phyloP scores from a whole-genome alignment of 176 grass and related monocot genomes.

The Carex kokanica region DNA sequence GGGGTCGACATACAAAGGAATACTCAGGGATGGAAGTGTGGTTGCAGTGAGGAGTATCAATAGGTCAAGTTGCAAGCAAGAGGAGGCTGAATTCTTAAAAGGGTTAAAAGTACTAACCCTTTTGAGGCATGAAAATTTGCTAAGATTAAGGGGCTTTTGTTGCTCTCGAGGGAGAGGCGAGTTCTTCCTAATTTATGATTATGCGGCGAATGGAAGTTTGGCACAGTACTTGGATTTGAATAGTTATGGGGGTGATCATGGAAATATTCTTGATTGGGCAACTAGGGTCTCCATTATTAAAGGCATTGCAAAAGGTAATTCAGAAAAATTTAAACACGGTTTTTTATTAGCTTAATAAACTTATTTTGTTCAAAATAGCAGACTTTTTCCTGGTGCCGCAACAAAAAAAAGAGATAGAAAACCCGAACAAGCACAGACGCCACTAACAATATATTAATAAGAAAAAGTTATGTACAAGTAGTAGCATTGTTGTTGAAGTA shows the following conservation, averaged over 20 bases:
- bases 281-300: conserved; percentile 75
- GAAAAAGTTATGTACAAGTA: too few species aligned
- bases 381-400: not conserved
- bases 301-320: conserved; percentile 79
- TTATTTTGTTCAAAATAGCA: not conserved
- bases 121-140: conserved; percentile 77
- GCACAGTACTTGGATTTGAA: conserved; percentile 57
- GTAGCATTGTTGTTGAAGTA: not conserved
- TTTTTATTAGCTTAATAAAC: not conserved
- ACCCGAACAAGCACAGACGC: not conserved
- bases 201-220: conserved; percentile 64
- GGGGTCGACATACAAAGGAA: conserved; percentile 66
- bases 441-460: too few species aligned
- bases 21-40: conserved; percentile 63
- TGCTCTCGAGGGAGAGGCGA: conserved; percentile 83
- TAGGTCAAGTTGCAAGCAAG: conserved; percentile 92
- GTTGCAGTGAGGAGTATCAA: conserved; percentile 85
- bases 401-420: not conserved
- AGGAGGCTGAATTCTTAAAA: conserved; percentile 86
- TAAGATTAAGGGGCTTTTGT: conserved; percentile 77
- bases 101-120: conserved; percentile 72
- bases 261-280: conserved; percentile 71
- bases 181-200: conserved; percentile 89
- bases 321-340: not conserved
- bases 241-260: conserved; percentile 14